These are phyloP conservation scores for Tylopilus sp. DNA, from an alignment of 1,284 basidiomycete species.

Conservation along the genomic window DNA sequence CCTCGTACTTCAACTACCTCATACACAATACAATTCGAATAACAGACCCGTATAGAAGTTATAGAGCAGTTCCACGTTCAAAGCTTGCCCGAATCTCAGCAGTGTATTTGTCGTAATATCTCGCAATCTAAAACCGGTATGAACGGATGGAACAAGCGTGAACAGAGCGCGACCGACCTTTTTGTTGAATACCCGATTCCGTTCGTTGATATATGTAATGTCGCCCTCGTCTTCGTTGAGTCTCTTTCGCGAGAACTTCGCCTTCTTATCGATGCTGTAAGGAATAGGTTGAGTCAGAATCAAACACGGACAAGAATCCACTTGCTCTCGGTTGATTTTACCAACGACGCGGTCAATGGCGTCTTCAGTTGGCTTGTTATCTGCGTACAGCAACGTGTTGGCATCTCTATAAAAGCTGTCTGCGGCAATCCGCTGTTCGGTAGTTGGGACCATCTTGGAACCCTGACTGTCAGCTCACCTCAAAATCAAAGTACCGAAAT, in stretches of 20 bases:
- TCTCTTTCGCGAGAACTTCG: conserved; percentile 84
- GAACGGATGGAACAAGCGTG: not conserved
- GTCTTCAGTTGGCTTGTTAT: conserved; percentile 91
- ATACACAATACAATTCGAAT: conserved; percentile 8
- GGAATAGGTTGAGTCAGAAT: conserved; percentile 1
- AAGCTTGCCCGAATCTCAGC: conserved; percentile 92
- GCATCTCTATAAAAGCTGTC: conserved; percentile 87
- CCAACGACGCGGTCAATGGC: conserved; percentile 89
- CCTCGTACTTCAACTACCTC: too few relatives aligned
- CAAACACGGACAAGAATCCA: conserved; percentile 21
- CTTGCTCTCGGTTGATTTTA: conserved; percentile 93
- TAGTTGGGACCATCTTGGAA: conserved; percentile 48
- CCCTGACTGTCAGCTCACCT: conserved; percentile 2
- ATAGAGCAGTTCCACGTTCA: conserved; percentile 91
- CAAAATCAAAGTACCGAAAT: conserved; percentile 10
- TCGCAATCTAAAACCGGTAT: conserved; percentile 58
- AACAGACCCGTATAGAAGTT: conserved; percentile 11
- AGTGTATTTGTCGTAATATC: conserved; percentile 98
- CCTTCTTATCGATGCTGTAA: conserved; percentile 77
- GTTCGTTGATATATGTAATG: conserved; percentile 99
- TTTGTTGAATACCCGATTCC: conserved; percentile 98
- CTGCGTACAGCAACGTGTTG: conserved; percentile 87
- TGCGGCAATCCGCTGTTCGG: conserved; percentile 60
- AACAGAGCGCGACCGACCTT: conserved; percentile 56
- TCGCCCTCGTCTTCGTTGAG: conserved; percentile 90